Evolutionary conservation across 768 basidiomycete genomes (phyloP), one percentile per base, ranked within the genome.

Genomic region (Amylocystis lapponica): DNA sequence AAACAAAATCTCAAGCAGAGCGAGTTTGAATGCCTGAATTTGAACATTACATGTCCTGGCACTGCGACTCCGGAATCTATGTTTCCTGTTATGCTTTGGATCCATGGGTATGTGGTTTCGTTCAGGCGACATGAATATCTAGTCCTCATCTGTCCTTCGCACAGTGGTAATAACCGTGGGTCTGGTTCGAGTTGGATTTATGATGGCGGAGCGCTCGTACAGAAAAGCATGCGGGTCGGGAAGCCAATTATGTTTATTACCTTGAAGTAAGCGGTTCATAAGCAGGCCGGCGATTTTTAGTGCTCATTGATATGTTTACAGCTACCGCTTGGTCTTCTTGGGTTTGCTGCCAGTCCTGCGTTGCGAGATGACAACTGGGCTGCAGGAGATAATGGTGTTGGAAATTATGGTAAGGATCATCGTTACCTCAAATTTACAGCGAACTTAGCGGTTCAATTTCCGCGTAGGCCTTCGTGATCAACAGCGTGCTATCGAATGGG

Each of bases 51-150:
- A n/a, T 75, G 76, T 43, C 86, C 86, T 9, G 77, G 72, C 20
- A 76, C 74, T 14, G 66, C 79, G 16, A 67, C 61, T 3, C 53
- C 72, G 3, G 65, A 66, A 35, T 80, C 83, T 30, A 71, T 67
- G 32, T 48, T 82, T 13, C 86, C 86, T 5, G 85, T 89, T 51
- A 86, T 89, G 86, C 60, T 87, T 34, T 89, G 86, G 86, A 68
- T 89, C n/a, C 86, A 89, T 64, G 86, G 86, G 86, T 88, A 53
- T 33, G 78, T 67, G 23, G 22, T 19, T 23, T 16, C 36, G 23
- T 23, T 12, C 25, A 19, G 11, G 11, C 19, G 6, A 21, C 20
- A 9, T 11, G 11, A 20, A n/a, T 16, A 17, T 20, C n/a, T 37
- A 32, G 39, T 43, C 33, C 35, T 30, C 44, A 27, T 39, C 37